Base-by-base conservation (phyloP, 2,329 filamentous ascomycete species). In the Diplodia mutila region DNA sequence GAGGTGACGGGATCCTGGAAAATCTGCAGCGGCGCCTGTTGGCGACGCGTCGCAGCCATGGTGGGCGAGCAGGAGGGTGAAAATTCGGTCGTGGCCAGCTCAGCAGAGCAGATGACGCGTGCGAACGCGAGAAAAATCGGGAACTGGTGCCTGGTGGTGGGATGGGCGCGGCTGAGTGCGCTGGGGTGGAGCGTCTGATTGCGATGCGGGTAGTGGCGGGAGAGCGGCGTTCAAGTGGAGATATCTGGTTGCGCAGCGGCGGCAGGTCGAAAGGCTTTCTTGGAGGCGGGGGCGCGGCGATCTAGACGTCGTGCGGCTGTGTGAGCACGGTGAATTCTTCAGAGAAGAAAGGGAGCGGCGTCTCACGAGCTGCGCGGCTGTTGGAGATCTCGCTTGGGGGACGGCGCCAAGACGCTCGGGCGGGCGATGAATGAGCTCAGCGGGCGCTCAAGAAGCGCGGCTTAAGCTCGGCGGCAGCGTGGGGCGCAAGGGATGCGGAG, bases 41-140 rank as follows among this genome's bases (percentile, higher is more conserved):
- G 82, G 73, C 82, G 84, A 83, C 85, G 85, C 84, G 85, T 85
- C 78, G 84, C 81, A 77, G 83, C 80, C 83, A 85, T 85, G 70
- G 74, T 74, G 72, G 72, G 71, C 71, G 72, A 68, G 67, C 70
- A 65, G 69, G 70, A 71, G 73, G 75, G 68, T 71, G 67, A 64
- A 61, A 68, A 72, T 68, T 73, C 71, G 68, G 73, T 74, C 72
- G 73, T 74, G 75, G 75, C 73, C 72, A 70, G 69, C 72, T 68
- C 69, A 67, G 67, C 67, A 69, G 70, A 72, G 73, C 74, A 75
- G 37, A 75, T 79, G 77, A 78, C 77, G 77, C 77, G 77, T 79
- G 68, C 75, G 78, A 73, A 77, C 77, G 77, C 77, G 77, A 78
- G 69, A 69, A 73, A 70, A 70, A 72, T 72, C 69, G 65, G 72